These are phyloP conservation scores for Fusarium floridanum DNA, from an alignment of 2,329 filamentous ascomycete species.

Conservation along the genomic window DNA sequence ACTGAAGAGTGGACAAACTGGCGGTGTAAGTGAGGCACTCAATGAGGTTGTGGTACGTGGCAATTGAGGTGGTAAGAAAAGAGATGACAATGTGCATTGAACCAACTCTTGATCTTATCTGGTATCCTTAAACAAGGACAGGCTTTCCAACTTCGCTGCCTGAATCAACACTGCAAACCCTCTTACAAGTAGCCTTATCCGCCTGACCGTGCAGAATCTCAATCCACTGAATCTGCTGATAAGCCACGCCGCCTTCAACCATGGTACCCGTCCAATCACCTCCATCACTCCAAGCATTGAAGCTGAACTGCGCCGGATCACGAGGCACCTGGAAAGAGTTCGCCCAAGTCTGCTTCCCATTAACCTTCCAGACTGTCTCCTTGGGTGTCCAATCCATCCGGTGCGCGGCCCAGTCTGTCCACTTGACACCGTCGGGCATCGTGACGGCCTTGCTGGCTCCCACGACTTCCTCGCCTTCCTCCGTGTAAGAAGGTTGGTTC, in stretches of 20 bases:
- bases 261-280: conserved; percentile 69
- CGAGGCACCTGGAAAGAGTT: conserved; percentile 68
- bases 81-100: background rate
- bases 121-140: conserved; percentile 44
- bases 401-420: conserved; percentile 68
- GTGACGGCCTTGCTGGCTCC: conserved; percentile 60
- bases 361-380: conserved; percentile 66
- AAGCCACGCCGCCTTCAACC: conserved; percentile 61
- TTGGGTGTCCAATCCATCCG: conserved; percentile 69
- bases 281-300: conserved; percentile 73
- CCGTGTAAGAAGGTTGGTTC: conserved; percentile 67
- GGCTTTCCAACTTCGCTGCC: conserved; percentile 54
- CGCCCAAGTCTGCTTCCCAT: conserved; percentile 61
- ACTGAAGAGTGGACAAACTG: background rate
- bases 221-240: conserved; percentile 71
- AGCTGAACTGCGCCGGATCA: conserved; percentile 62
- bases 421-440: conserved; percentile 56
- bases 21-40: background rate
- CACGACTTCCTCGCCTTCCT: conserved; percentile 57
- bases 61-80: background rate
- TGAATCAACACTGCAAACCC: conserved; percentile 43
- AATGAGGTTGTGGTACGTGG: background rate
- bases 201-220: conserved; percentile 66
- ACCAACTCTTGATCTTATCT: background rate
- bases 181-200: conserved; percentile 29